Conservation (phyloP, 192 early-diverging fungal species). For the Obelidium mucronatum region DNA sequence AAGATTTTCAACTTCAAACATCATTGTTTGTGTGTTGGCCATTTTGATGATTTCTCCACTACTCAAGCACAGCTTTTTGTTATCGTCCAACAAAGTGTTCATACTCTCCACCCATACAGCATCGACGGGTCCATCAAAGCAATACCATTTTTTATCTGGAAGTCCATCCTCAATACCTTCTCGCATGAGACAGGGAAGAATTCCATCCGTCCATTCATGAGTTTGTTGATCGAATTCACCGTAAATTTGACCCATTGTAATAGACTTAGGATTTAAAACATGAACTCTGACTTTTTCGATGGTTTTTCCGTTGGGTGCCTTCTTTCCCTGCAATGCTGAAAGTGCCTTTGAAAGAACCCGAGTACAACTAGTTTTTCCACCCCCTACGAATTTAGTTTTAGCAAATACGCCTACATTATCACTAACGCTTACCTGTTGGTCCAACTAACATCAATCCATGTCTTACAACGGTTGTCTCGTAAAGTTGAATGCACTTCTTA, state of each 20-base stretch:
- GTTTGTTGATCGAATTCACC: constrained; percentile 69
- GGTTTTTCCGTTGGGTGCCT: constrained; percentile 59
- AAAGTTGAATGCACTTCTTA: constrained; percentile 71
- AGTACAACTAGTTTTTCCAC: constrained; percentile 62
- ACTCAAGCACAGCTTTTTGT: constrained; percentile 69
- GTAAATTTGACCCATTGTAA: constrained; percentile 73
- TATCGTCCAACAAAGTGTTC: constrained; percentile 71
- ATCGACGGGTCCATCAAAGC: constrained; percentile 72
- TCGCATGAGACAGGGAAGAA: constrained; percentile 63
- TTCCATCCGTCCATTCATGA: constrained; percentile 71
- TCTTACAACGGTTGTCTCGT: constrained; percentile 67
- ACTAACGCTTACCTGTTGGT: constrained; percentile 44
- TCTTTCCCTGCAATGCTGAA: constrained; percentile 50
- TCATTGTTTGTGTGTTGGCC: constrained; percentile 66
- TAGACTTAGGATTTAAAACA: constrained; percentile 69
- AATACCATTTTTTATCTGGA: constrained; percentile 69
- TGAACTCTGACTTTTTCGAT: constrained; percentile 62
- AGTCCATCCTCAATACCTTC: constrained; percentile 63
- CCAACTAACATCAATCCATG: constrained; percentile 70
- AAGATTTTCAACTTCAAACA: constrained; percentile 70
- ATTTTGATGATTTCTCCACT: constrained; percentile 74
- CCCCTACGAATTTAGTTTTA: constrained; percentile 28
- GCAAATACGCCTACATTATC: neutral
- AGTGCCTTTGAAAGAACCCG: constrained; percentile 55
- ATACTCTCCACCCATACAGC: constrained; percentile 71